Conservation (phyloP, 2,329 filamentous ascomycete genomes). For the Neocucurbitaria cava region DNA sequence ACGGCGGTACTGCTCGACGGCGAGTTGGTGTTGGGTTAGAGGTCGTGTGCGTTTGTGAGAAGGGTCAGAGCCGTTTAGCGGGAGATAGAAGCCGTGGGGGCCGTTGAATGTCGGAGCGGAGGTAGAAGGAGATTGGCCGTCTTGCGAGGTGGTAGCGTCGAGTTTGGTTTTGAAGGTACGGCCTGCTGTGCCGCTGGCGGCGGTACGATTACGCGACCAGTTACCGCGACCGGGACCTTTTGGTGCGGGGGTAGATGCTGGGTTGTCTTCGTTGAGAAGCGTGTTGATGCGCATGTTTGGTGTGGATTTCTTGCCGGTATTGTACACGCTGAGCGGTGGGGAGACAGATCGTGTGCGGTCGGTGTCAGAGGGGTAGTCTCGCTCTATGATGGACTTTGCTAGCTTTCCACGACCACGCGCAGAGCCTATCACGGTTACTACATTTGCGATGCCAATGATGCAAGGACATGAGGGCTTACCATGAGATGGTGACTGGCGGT, state of each 20-base stretch:
- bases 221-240: slow-evolving; percentile 59
- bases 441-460: background rate
- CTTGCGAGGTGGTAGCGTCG: slow-evolving; percentile 38
- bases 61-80: slow-evolving; percentile 57
- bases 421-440: slow-evolving; percentile 33
- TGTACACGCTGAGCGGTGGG: slow-evolving; percentile 50
- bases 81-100: slow-evolving; percentile 58
- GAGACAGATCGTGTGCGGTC: slow-evolving; percentile 57
- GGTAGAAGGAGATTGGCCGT: slow-evolving; percentile 42
- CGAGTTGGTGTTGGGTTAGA: slow-evolving; percentile 81
- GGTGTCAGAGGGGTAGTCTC: slow-evolving; percentile 53
- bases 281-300: slow-evolving; percentile 58
- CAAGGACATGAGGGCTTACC: slow-evolving; percentile 22
- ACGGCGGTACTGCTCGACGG: slow-evolving; percentile 78
- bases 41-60: slow-evolving; percentile 68
- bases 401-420: slow-evolving; percentile 45
- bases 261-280: slow-evolving; percentile 54
- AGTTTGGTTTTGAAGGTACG: slow-evolving; percentile 46
- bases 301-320: slow-evolving; percentile 45
- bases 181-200: slow-evolving; percentile 21
- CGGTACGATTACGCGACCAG: slow-evolving; percentile 52
- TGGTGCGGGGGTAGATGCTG: slow-evolving; percentile 39
- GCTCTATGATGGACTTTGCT: slow-evolving; percentile 42
- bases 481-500: slow-evolving; percentile 50
- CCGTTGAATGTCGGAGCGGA: slow-evolving; percentile 55